Evolutionary conservation across 1,284 basidiomycete species (phyloP), one percentile per base, ranked within the genome.

Genomic region (Rugosomyces carneus): DNA sequence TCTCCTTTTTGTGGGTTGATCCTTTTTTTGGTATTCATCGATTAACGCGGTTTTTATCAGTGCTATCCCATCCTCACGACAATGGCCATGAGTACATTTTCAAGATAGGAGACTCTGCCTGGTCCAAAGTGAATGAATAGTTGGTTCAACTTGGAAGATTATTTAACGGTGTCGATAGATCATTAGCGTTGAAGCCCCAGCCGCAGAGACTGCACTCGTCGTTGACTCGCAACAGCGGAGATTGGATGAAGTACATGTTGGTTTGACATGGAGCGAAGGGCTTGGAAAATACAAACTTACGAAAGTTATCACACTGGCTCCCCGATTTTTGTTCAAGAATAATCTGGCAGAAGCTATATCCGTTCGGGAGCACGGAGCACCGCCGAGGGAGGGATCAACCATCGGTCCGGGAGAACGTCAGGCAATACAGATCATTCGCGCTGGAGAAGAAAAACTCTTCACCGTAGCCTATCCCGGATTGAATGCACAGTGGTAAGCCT

Each of bases 211-310:
- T 45, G 86, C 89, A 52, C 74, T 99, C 43, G 78, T 85, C 37
- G 78, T 94, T 52, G 75, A 83, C 2, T 83, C 85, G 2, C 71
- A 78, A 38, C 73, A 72, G 29, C 78, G 79, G 47, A 86, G 77
- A 56, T 69, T 79, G n/a, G 84, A 88, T 42, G 89, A 94, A 62
- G 78, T 87, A 50, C 90, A 94, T 58, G 68, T 93, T 29, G 96
- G 96, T 5, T 61, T 99, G 42, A 95, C 93, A 3, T 97, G 96
- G 77, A 78, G 81, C 16, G 94, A 97, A 63, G 95, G 95, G 3
- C 69, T 88, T 20, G 96, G 96, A 39, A 96, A 94, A 74, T 99
- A 98, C 68, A 97, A 98, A 64, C 71, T 99, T 39, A 88, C 87
- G 21, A 98, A 98, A 68, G 89, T 98, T 52, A 85, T 99, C 58